Conservation (phyloP, 257 asterid genomes). For the Leptodermis oblonga region DNA sequence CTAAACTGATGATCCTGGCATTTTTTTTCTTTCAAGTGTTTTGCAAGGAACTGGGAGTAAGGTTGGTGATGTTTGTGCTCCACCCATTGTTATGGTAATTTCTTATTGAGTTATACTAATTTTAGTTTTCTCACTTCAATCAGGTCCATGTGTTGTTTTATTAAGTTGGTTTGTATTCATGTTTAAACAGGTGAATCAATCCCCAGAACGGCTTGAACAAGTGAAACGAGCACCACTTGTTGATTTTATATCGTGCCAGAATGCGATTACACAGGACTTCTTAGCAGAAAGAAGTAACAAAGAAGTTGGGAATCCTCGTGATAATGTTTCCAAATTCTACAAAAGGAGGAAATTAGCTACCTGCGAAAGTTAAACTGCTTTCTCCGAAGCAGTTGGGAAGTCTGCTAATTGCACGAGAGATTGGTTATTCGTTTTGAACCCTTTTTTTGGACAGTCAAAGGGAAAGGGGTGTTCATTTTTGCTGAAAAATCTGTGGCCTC, state of each 20-base stretch:
- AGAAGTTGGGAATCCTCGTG: not conserved
- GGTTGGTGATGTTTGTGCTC: slow-evolving; percentile 1
- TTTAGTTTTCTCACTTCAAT: not conserved
- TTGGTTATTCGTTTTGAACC: not conserved
- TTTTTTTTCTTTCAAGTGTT: not conserved
- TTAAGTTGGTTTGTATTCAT: not conserved
- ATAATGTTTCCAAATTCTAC: slow-evolving; percentile 19
- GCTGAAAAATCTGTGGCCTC: not conserved
- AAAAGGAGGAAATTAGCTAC: slow-evolving; percentile 14
- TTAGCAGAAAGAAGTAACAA: not conserved
- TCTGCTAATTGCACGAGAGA: not conserved
- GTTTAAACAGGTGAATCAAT: slow-evolving; percentile 1
- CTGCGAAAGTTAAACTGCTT: slow-evolving; percentile 9
- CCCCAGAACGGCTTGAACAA: not conserved
- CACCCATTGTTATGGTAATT: slow-evolving; percentile 16
- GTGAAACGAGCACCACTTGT: not conserved
- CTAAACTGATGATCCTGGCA: not conserved
- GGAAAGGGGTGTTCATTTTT: not conserved
- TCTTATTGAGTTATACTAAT: not conserved
- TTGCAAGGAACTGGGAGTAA: not conserved
- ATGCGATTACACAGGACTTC: not conserved
- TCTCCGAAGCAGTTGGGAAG: not conserved
- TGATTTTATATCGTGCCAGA: slow-evolving; percentile 9
- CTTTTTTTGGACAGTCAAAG: not conserved
- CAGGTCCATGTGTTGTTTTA: not conserved